Evolutionary conservation across 2,329 filamentous ascomycete genomes (phyloP), one percentile per base, ranked within the genome.

Genomic region (Rasamsonia emersonii): DNA sequence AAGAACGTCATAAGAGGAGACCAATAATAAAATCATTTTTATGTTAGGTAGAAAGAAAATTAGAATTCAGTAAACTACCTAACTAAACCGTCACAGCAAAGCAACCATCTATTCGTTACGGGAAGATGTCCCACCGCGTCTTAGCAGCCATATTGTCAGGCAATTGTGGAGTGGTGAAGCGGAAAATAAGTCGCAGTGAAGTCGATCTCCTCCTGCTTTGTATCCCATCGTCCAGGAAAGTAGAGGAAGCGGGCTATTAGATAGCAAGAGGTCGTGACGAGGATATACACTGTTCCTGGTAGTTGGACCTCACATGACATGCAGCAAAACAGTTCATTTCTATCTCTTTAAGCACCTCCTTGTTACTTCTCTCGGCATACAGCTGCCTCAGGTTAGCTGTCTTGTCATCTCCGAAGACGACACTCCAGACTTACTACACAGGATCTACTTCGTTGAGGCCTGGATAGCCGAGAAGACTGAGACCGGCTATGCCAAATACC

Each of bases 361-460:
- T 27, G 73, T 77, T 28, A 78, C 73, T 35, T 71, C 65, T 57
- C 74, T 81, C 1, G 85, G 84, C 72, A 86, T 77, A 56, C 82
- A 86, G 51, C 70, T 73, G 19, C 14, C 19, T 26, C 14, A 5
- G 9, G 37, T 53, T 43, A 53, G 44, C 28, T 30, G 39, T 32
- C 40, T 16, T 16, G 11, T 29, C 11, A 18, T 16, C 25, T 27
- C 15, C 11, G n/a, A 20, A n/a, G 30, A 18, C 16, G 9, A 15
- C 24, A 18, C 3, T 6, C 5, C 21, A 26, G 21, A 60, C 70
- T 65, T 65, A 83, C 78, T 96, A 98, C 26, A 85, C 75, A 18
- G 91, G 84, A 56, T 98, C 84, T 32, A 98, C 80, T 38, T 81
- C 77, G 47, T 81, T 72, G 25, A 95, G 61, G 1, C 79, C 85